phyloP scores from a whole-genome alignment of 305 asterid species.

The Fraxinus albicans region DNA sequence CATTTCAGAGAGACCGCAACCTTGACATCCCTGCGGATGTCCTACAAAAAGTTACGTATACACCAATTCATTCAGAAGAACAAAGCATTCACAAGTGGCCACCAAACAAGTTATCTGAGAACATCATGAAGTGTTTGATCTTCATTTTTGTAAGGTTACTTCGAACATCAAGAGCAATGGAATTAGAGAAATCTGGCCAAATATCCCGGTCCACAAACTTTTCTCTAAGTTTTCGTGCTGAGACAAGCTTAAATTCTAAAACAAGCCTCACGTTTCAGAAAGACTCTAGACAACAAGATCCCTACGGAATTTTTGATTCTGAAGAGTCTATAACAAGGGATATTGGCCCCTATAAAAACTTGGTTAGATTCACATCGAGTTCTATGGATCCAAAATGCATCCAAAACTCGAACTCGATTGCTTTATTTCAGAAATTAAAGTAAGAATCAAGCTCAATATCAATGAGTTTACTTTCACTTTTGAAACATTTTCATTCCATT shows the following conservation, averaged over 20 bases:
- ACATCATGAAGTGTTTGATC: slow-evolving; percentile 76
- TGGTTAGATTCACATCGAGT: slow-evolving; percentile 61
- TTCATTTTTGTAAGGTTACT: slow-evolving; percentile 73
- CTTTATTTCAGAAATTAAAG: slow-evolving; percentile 72
- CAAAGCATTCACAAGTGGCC: slow-evolving; percentile 52
- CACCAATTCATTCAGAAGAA: slow-evolving; percentile 60
- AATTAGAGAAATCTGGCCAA: slow-evolving; percentile 74
- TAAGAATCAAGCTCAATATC: slow-evolving; percentile 29
- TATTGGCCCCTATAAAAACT: slow-evolving; percentile 84
- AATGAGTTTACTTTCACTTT: neutral
- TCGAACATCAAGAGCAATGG: slow-evolving; percentile 75
- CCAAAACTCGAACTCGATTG: slow-evolving; percentile 62
- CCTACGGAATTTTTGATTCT: slow-evolving; percentile 63
- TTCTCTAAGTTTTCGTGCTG: slow-evolving; percentile 71
- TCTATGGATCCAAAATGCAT: slow-evolving; percentile 77
- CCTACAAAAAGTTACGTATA: slow-evolving; percentile 31
- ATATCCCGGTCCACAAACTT: slow-evolving; percentile 61
- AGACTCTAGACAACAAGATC: slow-evolving; percentile 83
- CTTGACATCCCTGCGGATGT: slow-evolving; percentile 36
- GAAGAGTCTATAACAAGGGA: slow-evolving; percentile 73
- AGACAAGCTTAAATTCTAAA: slow-evolving; percentile 40
- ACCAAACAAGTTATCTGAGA: slow-evolving; percentile 90
- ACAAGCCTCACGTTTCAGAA: slow-evolving; percentile 44
- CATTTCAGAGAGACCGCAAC: slow-evolving; percentile 58
- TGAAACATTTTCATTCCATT: neutral